phyloP scores from a whole-genome alignment of 805 yeast species.

The Wickerhamomyces pijperi region DNA sequence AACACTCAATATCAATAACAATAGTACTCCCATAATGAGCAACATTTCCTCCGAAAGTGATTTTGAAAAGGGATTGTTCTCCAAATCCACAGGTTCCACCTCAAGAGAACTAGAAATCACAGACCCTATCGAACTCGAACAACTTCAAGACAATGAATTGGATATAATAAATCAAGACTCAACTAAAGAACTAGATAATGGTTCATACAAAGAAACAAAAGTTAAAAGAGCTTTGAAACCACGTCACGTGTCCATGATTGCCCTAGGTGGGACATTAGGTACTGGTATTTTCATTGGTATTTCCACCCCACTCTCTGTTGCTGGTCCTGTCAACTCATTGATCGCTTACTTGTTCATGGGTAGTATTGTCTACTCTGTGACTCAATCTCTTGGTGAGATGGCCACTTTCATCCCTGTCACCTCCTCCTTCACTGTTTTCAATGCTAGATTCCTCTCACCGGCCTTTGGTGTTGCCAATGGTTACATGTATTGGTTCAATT shows the following conservation, averaged over 20 bases:
- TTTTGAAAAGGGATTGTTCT: not conserved
- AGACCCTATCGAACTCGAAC: not conserved
- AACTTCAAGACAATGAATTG: not conserved
- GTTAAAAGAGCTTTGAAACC: slow-evolving; percentile 53
- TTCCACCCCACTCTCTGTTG: slow-evolving; percentile 36
- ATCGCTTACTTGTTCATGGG: slow-evolving; percentile 62
- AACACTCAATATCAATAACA: too few relatives aligned
- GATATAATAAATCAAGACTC: not conserved
- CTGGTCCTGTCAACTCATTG: slow-evolving; percentile 63
- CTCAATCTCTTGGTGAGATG: slow-evolving; percentile 73
- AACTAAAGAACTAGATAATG: too few relatives aligned
- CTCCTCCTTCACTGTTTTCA: slow-evolving; percentile 58
- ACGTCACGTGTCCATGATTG: slow-evolving; percentile 66
- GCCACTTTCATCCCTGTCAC: slow-evolving; percentile 66
- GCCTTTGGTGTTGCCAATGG: slow-evolving; percentile 67
- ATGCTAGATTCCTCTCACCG: slow-evolving; percentile 53
- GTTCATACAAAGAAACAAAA: slow-evolving; percentile 25
- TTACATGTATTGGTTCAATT: slow-evolving; percentile 67
- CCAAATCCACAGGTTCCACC: not conserved
- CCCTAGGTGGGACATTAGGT: slow-evolving; percentile 73
- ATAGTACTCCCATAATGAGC: too few relatives aligned
- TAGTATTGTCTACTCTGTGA: slow-evolving; percentile 49
- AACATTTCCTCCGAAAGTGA: too few relatives aligned
- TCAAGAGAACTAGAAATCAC: not conserved
- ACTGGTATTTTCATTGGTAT: slow-evolving; percentile 67